Evolutionary conservation across 139 green algal species (phyloP).

Genomic region (Volvox africanus): DNA sequence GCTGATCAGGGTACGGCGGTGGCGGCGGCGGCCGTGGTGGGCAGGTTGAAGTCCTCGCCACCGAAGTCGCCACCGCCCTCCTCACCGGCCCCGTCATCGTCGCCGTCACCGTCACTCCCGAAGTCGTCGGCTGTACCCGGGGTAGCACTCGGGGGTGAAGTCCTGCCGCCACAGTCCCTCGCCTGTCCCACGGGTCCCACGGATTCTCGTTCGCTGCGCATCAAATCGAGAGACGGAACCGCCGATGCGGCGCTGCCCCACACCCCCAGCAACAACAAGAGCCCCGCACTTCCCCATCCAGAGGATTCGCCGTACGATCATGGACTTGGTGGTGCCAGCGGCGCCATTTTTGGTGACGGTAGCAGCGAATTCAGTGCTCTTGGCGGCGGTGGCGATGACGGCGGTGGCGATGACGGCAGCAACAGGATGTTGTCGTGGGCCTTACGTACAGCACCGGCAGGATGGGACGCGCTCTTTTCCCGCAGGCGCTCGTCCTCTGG

Average conservation of each 20-base stretch:
- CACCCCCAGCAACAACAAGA: not conserved
- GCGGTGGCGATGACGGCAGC: not conserved
- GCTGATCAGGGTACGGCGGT: no score
- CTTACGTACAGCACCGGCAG: constrained; percentile 20
- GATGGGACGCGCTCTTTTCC: not conserved
- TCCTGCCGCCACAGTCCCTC: not conserved
- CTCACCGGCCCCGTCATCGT: not conserved
- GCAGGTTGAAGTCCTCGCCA: not conserved
- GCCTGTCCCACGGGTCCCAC: no score
- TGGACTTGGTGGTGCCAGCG: not conserved
- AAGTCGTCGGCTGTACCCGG: no score
- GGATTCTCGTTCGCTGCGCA: not conserved
- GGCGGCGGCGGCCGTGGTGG: not conserved
- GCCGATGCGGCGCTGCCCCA: not conserved
- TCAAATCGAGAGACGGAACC: not conserved
- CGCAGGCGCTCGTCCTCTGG: not conserved
- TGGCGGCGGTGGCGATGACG: not conserved
- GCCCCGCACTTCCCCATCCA: not conserved
- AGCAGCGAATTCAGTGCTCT: constrained; percentile 1
- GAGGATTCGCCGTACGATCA: not conserved
- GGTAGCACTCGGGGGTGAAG: no score
- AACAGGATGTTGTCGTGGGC: not conserved
- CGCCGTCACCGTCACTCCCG: no score
- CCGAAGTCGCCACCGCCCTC: no score
- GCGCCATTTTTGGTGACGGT: not conserved